phyloP scores from a whole-genome alignment of 1,284 basidiomycete species.

The Paramarasmius palmivorus region DNA sequence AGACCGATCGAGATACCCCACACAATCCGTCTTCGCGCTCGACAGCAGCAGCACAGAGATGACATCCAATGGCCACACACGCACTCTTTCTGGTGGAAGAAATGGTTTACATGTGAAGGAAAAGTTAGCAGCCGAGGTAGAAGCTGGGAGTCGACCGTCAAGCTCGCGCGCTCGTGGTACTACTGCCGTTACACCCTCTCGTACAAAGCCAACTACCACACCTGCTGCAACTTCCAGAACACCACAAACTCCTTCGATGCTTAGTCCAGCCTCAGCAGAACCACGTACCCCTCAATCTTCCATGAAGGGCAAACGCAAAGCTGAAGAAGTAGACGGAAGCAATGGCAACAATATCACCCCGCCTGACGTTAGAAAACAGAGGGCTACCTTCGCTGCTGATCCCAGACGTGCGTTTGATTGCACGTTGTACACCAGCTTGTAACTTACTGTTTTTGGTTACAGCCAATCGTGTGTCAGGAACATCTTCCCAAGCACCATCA shows the following conservation, averaged over 20 bases:
- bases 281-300: neutral
- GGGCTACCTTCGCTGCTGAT: slow-evolving; percentile 46
- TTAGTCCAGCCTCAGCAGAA: neutral
- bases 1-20: neutral
- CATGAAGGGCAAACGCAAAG: slow-evolving; percentile 44
- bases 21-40: neutral
- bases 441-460: slow-evolving; percentile 10
- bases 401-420: slow-evolving; percentile 39
- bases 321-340: slow-evolving; percentile 41
- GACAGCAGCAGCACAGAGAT: neutral
- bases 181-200: neutral
- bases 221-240: neutral
- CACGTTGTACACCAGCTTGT: slow-evolving; percentile 4
- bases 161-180: neutral
- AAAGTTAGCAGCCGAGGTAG: neutral
- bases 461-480: slow-evolving; percentile 47
- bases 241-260: neutral
- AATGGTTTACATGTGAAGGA: neutral
- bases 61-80: neutral
- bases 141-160: neutral
- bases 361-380: slow-evolving; percentile 38
- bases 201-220: neutral
- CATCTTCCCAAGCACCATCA: slow-evolving; percentile 56
- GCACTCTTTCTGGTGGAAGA: neutral
- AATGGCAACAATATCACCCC: slow-evolving; percentile 34